Percentiles rank a stretch among this genome's conserved stretches.
phyloP scores from a whole-genome alignment of 2,329 filamentous ascomycete genomes.

The Parastagonospora nodorum region DNA sequence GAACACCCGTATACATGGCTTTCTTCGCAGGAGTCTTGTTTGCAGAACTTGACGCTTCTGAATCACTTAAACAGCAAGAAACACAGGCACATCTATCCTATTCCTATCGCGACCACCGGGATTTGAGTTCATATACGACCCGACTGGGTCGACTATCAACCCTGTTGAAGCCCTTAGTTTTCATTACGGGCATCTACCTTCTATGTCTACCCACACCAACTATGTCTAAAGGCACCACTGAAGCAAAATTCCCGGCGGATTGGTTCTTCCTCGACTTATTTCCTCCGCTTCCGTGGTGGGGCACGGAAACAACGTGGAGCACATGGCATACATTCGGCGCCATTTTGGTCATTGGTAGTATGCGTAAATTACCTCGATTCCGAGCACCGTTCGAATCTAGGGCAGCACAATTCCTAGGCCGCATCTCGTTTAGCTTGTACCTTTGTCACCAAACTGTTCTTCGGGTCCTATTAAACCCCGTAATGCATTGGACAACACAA shows the following conservation, averaged over 20 bases:
- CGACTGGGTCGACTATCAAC: too few species aligned
- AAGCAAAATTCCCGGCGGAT: slow-evolving; percentile 1
- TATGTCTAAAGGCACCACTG: too few species aligned
- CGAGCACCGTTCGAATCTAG: slow-evolving; percentile 1
- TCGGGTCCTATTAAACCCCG: background rate
- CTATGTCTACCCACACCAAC: background rate
- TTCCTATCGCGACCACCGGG: too few species aligned
- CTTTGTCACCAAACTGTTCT: slow-evolving; percentile 5
- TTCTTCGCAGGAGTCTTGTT: slow-evolving; percentile 6
- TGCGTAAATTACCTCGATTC: background rate
- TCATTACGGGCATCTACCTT: background rate
- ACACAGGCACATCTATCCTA: background rate
- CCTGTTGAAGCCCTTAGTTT: background rate
- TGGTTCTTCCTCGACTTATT: background rate
- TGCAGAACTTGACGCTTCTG: slow-evolving; percentile 1
- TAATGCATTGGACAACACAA: background rate
- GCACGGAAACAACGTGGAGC: slow-evolving; percentile 1
- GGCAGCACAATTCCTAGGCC: slow-evolving; percentile 1
- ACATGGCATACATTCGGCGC: slow-evolving; percentile 8
- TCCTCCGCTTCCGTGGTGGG: slow-evolving; percentile 3
- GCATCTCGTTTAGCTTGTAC: slow-evolving; percentile 5
- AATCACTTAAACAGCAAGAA: background rate
- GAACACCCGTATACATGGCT: background rate
- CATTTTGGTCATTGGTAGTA: slow-evolving; percentile 2
- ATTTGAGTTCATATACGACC: too few species aligned